These are phyloP conservation scores for Fallopia convolvulus DNA, from an alignment of 148 eudicot genomes.

Conservation along the genomic window DNA sequence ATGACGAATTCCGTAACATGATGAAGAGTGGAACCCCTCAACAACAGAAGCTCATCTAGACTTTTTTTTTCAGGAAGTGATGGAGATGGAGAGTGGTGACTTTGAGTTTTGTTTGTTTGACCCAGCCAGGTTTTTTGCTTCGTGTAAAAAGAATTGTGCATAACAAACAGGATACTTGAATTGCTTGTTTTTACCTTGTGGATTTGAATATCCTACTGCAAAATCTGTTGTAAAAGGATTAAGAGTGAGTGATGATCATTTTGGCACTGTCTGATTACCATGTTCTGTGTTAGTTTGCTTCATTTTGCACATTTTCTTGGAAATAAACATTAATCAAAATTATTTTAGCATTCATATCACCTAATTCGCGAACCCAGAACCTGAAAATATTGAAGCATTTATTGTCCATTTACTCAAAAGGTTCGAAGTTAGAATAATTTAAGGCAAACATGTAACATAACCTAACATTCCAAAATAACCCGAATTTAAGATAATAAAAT, in stretches of 20 bases:
- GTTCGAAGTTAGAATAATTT: too few species aligned
- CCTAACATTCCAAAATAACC: too few species aligned
- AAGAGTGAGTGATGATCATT: not conserved
- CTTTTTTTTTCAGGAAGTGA: not conserved
- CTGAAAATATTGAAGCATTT: too few species aligned
- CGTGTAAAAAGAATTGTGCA: slow-evolving; percentile 4
- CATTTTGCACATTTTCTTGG: too few species aligned
- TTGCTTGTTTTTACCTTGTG: not conserved
- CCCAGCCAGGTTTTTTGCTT: not conserved
- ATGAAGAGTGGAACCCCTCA: slow-evolving; percentile 75
- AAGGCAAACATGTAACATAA: too few species aligned
- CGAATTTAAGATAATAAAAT: too few species aligned
- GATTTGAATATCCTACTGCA: not conserved
- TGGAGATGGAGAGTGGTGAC: not conserved
- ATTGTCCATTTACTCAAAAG: too few species aligned
- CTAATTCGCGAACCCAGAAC: too few species aligned
- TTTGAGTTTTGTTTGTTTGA: not conserved
- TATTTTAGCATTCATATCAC: too few species aligned
- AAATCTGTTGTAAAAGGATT: not conserved
- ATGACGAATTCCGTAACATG: slow-evolving; percentile 74
- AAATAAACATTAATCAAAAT: too few species aligned
- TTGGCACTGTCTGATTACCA: not conserved
- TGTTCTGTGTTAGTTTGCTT: not conserved
- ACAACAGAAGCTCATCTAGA: slow-evolving; percentile 26
- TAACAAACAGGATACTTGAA: not conserved